Evolutionary conservation across 2,329 filamentous ascomycete species (phyloP).

Genomic region (Chaetomium sp.): DNA sequence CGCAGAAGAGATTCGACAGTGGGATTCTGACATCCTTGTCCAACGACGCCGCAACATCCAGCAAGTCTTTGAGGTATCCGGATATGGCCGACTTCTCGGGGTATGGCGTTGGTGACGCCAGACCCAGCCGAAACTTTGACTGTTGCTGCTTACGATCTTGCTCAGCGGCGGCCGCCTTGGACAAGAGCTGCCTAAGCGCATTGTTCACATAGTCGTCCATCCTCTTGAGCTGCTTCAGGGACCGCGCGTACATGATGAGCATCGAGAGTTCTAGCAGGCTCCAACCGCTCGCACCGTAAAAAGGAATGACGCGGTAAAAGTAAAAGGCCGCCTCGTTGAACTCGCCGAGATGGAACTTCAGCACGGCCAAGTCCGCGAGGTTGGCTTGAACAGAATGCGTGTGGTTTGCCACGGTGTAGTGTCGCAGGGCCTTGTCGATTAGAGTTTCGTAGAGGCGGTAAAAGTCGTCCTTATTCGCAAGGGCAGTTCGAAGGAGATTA

Average conservation of each 20-base stretch:
- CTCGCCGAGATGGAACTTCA: constrained; percentile 73
- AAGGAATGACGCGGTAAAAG: constrained; percentile 70
- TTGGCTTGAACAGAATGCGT: constrained; percentile 69
- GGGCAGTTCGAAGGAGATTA: constrained; percentile 52
- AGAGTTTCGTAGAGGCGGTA: constrained; percentile 64
- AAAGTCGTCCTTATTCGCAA: constrained; percentile 58
- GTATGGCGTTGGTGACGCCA: constrained; percentile 21
- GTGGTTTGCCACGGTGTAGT: constrained; percentile 75
- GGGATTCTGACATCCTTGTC: constrained; percentile 58
- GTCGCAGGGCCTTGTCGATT: constrained; percentile 77
- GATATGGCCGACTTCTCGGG: constrained; percentile 36
- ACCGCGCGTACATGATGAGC: constrained; percentile 78
- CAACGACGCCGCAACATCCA: constrained; percentile 39
- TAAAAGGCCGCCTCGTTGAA: constrained; percentile 67
- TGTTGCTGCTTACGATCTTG: constrained; percentile 41
- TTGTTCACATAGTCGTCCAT: constrained; percentile 73
- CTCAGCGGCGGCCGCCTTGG: constrained; percentile 55
- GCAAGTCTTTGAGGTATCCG: constrained; percentile 43
- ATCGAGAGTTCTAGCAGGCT: constrained; percentile 72
- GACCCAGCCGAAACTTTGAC: constrained; percentile 29
- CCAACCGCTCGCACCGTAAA: constrained; percentile 76
- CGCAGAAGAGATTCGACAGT: constrained; percentile 66
- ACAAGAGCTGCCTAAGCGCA: constrained; percentile 66
- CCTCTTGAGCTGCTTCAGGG: constrained; percentile 68
- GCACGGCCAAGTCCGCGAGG: constrained; percentile 76